These are phyloP conservation scores for Microbotryum saponariae DNA, from an alignment of 1,284 basidiomycete genomes.

Conservation along the genomic window DNA sequence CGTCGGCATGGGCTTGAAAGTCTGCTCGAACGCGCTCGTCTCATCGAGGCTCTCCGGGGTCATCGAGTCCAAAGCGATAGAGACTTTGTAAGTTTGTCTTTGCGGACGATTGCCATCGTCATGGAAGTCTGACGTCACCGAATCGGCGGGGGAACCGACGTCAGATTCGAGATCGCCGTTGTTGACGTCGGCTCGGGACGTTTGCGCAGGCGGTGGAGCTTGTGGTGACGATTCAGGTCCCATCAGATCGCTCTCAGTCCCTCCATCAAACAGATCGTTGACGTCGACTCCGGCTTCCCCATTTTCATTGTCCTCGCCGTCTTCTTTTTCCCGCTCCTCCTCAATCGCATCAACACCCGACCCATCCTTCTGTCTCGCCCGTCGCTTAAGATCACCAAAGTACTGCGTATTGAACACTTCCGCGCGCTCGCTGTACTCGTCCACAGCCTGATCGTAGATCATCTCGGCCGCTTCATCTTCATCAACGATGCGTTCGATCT, in stretches of 20 bases:
- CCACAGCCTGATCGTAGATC: slow-evolving; percentile 18
- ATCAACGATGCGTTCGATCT: slow-evolving; percentile 15
- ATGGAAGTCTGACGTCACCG: too few species aligned
- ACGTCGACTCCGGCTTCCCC: not conserved
- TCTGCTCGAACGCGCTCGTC: too few species aligned
- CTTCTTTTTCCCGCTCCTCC: slow-evolving; percentile 36
- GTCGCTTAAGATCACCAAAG: slow-evolving; percentile 5
- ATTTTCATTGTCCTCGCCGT: not conserved
- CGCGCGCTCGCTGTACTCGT: slow-evolving; percentile 21
- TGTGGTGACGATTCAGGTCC: not conserved
- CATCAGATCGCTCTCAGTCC: not conserved
- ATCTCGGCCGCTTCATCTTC: slow-evolving; percentile 23
- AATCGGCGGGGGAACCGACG: not conserved
- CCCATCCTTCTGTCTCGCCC: slow-evolving; percentile 27
- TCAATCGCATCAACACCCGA: slow-evolving; percentile 36
- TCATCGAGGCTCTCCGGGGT: too few species aligned
- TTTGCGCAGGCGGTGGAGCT: not conserved
- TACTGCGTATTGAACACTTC: slow-evolving; percentile 4
- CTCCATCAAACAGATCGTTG: not conserved
- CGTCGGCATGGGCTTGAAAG: too few species aligned
- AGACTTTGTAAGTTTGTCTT: too few species aligned
- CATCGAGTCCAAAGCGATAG: too few species aligned
- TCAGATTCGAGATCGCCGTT: not conserved
- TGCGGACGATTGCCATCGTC: too few species aligned
- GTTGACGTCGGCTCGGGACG: not conserved